A percentile compares a stretch with the other conserved stretches of the same genome.
These are phyloP conservation scores for Mycena galopus DNA, from an alignment of 768 basidiomycete genomes.

Conservation along the genomic window DNA sequence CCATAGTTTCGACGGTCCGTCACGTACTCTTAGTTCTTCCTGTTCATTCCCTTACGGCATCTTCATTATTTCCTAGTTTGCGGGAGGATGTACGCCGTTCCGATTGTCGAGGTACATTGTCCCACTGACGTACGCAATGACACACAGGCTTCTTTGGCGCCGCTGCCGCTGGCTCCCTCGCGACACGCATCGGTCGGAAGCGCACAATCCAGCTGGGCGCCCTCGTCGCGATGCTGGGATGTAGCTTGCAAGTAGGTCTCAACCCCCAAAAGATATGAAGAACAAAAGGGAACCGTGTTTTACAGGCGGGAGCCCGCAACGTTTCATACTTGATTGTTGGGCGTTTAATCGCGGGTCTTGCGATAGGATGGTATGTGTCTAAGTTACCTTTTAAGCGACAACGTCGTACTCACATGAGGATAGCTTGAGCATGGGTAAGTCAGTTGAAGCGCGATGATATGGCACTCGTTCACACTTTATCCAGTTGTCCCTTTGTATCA, in stretches of 20 bases:
- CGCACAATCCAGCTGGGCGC: constrained; percentile 63
- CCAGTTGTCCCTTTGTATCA: constrained; percentile 66
- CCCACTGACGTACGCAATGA: not conserved
- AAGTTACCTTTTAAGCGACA: not conserved
- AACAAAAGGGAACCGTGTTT: no score
- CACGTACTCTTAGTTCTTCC: constrained; percentile 51
- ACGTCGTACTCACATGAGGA: not conserved
- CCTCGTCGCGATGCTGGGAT: constrained; percentile 64
- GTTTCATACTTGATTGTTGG: constrained; percentile 65
- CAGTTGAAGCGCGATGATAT: not conserved
- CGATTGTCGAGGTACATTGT: not conserved
- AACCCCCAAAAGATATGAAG: no score
- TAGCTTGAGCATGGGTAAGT: constrained; percentile 34
- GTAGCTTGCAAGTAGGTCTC: no score
- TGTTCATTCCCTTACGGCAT: not conserved
- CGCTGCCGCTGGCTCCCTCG: constrained; percentile 58
- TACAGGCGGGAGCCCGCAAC: constrained; percentile 61
- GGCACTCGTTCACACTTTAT: constrained; percentile 46
- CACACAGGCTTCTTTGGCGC: constrained; percentile 55
- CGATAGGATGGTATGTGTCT: constrained; percentile 52
- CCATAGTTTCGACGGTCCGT: constrained; percentile 68
- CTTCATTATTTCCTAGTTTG: constrained; percentile 18
- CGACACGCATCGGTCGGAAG: constrained; percentile 63
- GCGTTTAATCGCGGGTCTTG: constrained; percentile 60
- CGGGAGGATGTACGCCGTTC: constrained; percentile 31